These are phyloP conservation scores for Candida michaelii DNA, from an alignment of 805 yeast genomes.

Conservation along the genomic window DNA sequence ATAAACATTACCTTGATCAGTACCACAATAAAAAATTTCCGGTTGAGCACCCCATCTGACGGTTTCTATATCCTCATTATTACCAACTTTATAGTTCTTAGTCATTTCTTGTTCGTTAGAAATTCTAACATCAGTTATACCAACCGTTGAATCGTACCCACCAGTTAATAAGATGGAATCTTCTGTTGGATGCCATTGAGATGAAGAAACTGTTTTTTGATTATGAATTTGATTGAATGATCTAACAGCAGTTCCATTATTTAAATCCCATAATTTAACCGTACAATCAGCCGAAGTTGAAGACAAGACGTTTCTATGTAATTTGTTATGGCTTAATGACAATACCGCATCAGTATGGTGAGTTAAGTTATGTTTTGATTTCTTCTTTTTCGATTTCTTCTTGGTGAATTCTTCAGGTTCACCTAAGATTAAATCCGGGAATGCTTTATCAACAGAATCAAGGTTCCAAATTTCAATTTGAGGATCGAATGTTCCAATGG, in stretches of 20 bases:
- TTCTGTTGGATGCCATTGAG: constrained; percentile 78
- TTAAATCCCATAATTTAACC: constrained; percentile 92
- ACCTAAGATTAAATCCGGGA: constrained; percentile 91
- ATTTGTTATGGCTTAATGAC: constrained; percentile 78
- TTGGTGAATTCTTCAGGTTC: constrained; percentile 50
- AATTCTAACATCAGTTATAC: constrained; percentile 82
- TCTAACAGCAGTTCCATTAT: constrained; percentile 70
- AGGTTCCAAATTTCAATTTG: constrained; percentile 96
- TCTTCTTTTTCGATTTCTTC: constrained; percentile 50
- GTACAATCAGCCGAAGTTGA: constrained; percentile 96
- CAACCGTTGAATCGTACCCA: constrained; percentile 86
- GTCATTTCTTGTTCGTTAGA: constrained; percentile 59
- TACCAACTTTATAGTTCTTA: constrained; percentile 59
- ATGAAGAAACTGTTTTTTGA: constrained; percentile 78
- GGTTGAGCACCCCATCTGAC: constrained; percentile 64
- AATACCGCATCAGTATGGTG: constrained; percentile 95
- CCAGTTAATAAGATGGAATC: constrained; percentile 79
- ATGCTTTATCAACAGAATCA: constrained; percentile 88
- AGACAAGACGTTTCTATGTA: constrained; percentile 81
- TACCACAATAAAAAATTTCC: constrained; percentile 74
- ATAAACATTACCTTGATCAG: constrained; percentile 87
- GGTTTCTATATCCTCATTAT: constrained; percentile 76
- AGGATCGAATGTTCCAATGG: constrained; percentile 96
- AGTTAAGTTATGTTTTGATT: constrained; percentile 54
- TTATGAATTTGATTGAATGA: constrained; percentile 70